Evolutionary conservation across 169 alveolate species (phyloP), one percentile per base, ranked within the genome.

Genomic region (Plasmodium cynomolgi): DNA sequence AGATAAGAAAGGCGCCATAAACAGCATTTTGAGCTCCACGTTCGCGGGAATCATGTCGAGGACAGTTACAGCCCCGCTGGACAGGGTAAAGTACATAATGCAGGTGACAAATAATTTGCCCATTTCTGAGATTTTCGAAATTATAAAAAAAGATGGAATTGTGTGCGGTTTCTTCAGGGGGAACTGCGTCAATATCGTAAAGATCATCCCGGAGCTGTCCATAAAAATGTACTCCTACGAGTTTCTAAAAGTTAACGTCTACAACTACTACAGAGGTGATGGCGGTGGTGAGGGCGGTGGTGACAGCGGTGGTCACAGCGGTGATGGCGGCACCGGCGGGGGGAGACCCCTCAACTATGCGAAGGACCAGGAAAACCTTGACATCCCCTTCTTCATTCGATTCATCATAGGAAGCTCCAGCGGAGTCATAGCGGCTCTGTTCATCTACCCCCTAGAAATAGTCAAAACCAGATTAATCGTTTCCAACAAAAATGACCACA

Each of bases 191-290:
- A 86, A 86, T 11, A 86, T 86, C 44, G 93, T 86, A 23, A 86
- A 86, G 44, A 86, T 86, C 5, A 86, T 86, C 50, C 93, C 93
- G 26, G 93, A 86, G 47, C 54, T 86, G 13, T 86, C 93, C 29
- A 86, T 86, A 50, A 86, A 86, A 86, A 86, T 86, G 93, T 86
- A 86, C 71, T 86, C 93, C 3, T 86, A 86, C 39, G 93, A 86
- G 9, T 86, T 86, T 44, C 37, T 86, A 81, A 86, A 86, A n/a
- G 31, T 86, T 9, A 86, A 86, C 68, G 93, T 86, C 23, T 86
- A 86, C 44, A 86, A 86, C 44, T 77, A 86, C 81, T 86, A 86
- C 71, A 75, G 81, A 20, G 81, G 81, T 20, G 47, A 23, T 17
- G 29, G 41, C 2, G 50, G 31, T 37, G 4, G 44, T 1, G 44